phyloP scores from a whole-genome alignment of 805 yeast species.

The Kuraishia capsulata region DNA sequence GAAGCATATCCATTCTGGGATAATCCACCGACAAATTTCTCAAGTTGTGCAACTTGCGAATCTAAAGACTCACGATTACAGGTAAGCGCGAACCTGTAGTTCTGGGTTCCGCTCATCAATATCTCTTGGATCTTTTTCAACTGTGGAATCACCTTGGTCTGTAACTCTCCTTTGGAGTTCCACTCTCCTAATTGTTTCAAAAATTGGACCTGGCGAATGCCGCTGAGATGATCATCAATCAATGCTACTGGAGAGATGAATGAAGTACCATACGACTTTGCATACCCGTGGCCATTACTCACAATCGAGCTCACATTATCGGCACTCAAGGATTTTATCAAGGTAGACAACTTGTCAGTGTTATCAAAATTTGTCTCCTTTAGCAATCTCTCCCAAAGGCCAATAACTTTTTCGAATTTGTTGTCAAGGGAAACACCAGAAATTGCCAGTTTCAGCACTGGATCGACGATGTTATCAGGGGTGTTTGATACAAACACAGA shows the following conservation, averaged over 20 bases:
- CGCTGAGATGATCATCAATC: slow-evolving; percentile 55
- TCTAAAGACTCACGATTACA: slow-evolving; percentile 38
- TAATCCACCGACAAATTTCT: slow-evolving; percentile 18
- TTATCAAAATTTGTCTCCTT: slow-evolving; percentile 57
- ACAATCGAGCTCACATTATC: slow-evolving; percentile 75
- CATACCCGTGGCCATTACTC: slow-evolving; percentile 82
- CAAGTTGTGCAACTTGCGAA: slow-evolving; percentile 26
- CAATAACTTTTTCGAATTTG: slow-evolving; percentile 51
- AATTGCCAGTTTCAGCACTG: slow-evolving; percentile 46
- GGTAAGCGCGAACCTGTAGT: slow-evolving; percentile 46
- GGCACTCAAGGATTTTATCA: slow-evolving; percentile 66
- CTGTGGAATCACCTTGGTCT: slow-evolving; percentile 54
- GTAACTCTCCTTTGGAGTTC: slow-evolving; percentile 41
- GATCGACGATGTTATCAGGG: slow-evolving; percentile 35
- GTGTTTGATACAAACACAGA: slow-evolving; percentile 46
- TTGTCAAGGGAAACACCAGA: slow-evolving; percentile 64
- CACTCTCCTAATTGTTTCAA: slow-evolving; percentile 48
- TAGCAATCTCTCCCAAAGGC: slow-evolving; percentile 63
- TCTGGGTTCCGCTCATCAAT: slow-evolving; percentile 26
- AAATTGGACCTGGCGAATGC: slow-evolving; percentile 71
- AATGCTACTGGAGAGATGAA: slow-evolving; percentile 50
- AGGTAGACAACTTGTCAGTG: slow-evolving; percentile 58
- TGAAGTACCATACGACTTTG: slow-evolving; percentile 59
- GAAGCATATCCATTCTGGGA: not conserved
- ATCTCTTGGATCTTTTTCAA: slow-evolving; percentile 40